Evolutionary conservation across 805 yeast genomes (phyloP).

Genomic region (Starmerella lactis-condensi): DNA sequence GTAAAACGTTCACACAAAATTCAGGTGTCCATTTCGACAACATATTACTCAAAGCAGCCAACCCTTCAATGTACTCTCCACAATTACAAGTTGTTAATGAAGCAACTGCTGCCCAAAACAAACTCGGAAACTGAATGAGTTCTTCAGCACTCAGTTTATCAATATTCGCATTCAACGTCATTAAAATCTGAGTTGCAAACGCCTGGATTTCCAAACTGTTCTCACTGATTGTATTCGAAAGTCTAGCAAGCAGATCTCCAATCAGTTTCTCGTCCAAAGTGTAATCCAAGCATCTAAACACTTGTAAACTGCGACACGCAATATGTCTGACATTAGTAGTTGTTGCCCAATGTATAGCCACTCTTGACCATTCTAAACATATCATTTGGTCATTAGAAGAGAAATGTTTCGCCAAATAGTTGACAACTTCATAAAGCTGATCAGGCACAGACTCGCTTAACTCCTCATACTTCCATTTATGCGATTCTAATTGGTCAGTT

Average conservation of each 20-base stretch:
- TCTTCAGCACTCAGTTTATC: conserved; percentile 67
- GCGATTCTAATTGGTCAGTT: conserved; percentile 37
- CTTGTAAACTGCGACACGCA: conserved; percentile 90
- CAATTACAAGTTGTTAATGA: conserved; percentile 79
- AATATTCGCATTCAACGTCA: conserved; percentile 85
- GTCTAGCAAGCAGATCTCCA: conserved; percentile 79
- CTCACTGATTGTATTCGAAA: conserved; percentile 85
- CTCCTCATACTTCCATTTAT: conserved; percentile 76
- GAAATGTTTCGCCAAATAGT: conserved; percentile 5
- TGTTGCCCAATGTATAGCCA: conserved; percentile 84
- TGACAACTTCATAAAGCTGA: conserved; percentile 10
- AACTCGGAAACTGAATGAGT: conserved; percentile 71
- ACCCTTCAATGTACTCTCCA: conserved; percentile 74
- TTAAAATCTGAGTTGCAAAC: conserved; percentile 87
- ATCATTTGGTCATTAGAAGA: conserved; percentile 12
- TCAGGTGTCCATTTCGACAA: conserved; percentile 43
- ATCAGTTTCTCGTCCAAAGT: conserved; percentile 75
- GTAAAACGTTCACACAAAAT: conserved; percentile 27
- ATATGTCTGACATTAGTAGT: conserved; percentile 92
- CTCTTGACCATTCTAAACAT: conserved; percentile 53
- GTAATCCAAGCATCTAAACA: conserved; percentile 67
- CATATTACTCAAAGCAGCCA: conserved; percentile 65
- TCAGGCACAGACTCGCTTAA: conserved; percentile 13
- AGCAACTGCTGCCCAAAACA: conserved; percentile 91
- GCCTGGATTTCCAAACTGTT: conserved; percentile 81